Base-by-base conservation (phyloP, 129 eudicot species). In the Flaveria sonorensis region DNA sequence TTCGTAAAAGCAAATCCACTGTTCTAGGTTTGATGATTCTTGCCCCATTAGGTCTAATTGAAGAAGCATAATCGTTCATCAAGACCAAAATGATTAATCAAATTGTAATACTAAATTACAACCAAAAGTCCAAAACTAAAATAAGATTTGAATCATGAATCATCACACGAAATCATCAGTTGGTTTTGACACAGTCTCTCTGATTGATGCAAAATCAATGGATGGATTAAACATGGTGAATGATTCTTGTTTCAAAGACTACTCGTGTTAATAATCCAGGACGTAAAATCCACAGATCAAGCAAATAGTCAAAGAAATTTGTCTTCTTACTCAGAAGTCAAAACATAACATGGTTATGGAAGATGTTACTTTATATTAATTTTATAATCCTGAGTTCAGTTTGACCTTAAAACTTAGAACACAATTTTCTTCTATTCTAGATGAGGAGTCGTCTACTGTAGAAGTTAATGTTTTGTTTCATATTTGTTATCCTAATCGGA, bases 371-470 rank as follows among this genome's bases (percentile, higher is more conserved):
- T 48, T 15, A 48, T 48, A 48, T 48, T 13, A 13, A 2, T 13
- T 46, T 48, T 12, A 12, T 12, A 48, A 10, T 48, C 3, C 16
- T 1, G 15, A 14, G 3, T 48, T 13, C n/a, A 48, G 53, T 48
- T 48, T 48, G 53, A 14, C 53, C 4, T 48, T 15, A 13, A 48
- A 48, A 48, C n/a, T 14, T 13, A 48, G 53, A 48, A 48, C 53
- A 48, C 15, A 15, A 11, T 48, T 14, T 46, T 52, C 59, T 6
- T 52, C 40, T 52, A 52, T 15, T 52, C 59, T 16, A 20, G 19
- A 52, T n/a, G 60, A 19, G 63, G 71, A 57, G 16, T 64, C 73
- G 1, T 32, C 36, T 65, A 36, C 40, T 20, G 10, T 75, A 30
- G 47, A 46, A 32, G 40, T 64, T 63, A 4, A 53, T 47, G 36